Base-by-base conservation (phyloP, 2,329 filamentous ascomycete species). In the Colletotrichum lentis region DNA sequence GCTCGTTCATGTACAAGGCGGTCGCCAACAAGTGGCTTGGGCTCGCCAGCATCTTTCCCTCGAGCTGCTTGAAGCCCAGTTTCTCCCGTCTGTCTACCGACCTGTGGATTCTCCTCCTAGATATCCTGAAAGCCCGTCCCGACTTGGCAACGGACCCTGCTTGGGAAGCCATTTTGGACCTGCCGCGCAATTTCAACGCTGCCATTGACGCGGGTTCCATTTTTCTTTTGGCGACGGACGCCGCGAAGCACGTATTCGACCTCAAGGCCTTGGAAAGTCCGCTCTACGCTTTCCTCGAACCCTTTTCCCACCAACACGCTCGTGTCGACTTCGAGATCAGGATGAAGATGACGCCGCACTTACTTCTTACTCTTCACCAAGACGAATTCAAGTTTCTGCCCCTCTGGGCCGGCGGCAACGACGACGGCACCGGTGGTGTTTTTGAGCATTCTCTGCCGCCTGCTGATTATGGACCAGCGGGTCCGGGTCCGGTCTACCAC, bases 321-420 rank as follows among this genome's bases (percentile, higher is more conserved):
- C 73, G 72, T 1, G 69, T 70, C 10, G 75, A 77, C 4, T 72
- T 79, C 14, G 76, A 80, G 35, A 76, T 79, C 3, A 73, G 75
- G 1, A 74, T 80, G 31, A 74, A 73, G 16, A 70, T 80, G 3
- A 82, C 79, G 0, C 76, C 77, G 3, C 82, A 86, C 70, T 70
- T 86, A 27, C 75, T 90, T 0, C 80, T 89, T 0, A 82, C 80
- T 5, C 80, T 91, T 1, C 77, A 78, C 0, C 81, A 86, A 3
- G 78, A 85, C 2, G 89, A 92, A 76, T 83, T 86, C 71, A 85
- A 85, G 64, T 91, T 84, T 70, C 80, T 91, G 3, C 89, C 90
- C 0, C 78, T 91, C 4, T 91, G 88, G 88, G 88, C 88, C 0
- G 88, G 85, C 4, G 89, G 80, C 1, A 75, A 79, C 50, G 80